phyloP scores from a whole-genome alignment of 768 basidiomycete species.

The Podaxis carcinomalis region DNA sequence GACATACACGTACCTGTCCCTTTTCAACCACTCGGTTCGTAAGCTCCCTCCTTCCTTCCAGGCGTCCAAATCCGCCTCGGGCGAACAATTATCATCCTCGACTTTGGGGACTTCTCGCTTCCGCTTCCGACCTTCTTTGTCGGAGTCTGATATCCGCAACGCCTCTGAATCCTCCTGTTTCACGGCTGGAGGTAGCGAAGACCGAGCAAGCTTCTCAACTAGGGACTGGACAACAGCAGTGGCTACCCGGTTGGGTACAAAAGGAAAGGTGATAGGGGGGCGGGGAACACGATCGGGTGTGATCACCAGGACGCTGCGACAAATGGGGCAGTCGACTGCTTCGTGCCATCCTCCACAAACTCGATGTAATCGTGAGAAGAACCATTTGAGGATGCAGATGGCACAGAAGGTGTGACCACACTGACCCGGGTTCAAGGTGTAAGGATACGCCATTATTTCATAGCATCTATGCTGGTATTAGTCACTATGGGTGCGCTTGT shows the following conservation, averaged over 20 bases:
- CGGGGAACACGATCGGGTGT: constrained; percentile 52
- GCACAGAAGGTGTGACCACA: constrained; percentile 73
- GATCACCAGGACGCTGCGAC: constrained; percentile 48
- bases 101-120: constrained; percentile 23
- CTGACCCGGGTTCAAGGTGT: constrained; percentile 44
- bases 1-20: constrained; percentile 40
- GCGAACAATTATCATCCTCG: constrained; percentile 26
- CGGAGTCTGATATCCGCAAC: constrained; percentile 30
- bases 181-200: constrained; percentile 27
- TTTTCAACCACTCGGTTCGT: constrained; percentile 55
- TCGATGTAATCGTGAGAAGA: constrained; percentile 61
- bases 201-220: constrained; percentile 39
- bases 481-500: constrained; percentile 4
- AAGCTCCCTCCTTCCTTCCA: constrained; percentile 52
- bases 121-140: constrained; percentile 35
- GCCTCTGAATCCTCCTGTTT: constrained; percentile 39
- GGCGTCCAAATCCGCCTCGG: constrained; percentile 31
- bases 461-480: constrained; percentile 45
- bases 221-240: constrained; percentile 49
- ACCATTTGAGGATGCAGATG: constrained; percentile 63
- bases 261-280: constrained; percentile 48
- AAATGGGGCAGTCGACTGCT: constrained; percentile 63
- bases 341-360: constrained; percentile 67
- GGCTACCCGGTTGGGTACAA: constrained; percentile 57
- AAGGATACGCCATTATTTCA: constrained; percentile 62